phyloP scores from a whole-genome alignment of 768 basidiomycete species.

The Suillus subaureus region DNA sequence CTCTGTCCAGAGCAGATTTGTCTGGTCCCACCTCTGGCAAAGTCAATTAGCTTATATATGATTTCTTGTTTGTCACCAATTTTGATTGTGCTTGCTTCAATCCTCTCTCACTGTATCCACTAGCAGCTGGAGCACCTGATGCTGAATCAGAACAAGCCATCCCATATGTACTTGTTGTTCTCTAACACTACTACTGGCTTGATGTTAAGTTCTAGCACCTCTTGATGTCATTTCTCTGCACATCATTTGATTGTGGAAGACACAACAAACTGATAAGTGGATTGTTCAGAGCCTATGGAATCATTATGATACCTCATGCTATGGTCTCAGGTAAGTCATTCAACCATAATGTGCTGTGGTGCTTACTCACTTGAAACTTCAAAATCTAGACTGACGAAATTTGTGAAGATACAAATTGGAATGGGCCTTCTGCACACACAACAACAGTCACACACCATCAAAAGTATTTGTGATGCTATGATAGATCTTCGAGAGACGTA shows the following conservation, averaged over 20 bases:
- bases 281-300: constrained; percentile 25
- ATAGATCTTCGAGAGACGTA: constrained; percentile 20
- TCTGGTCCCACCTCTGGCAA: no score
- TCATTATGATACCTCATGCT: constrained; percentile 23
- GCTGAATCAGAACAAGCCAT: constrained; percentile 9
- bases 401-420: constrained; percentile 9
- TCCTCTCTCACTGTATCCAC: background rate
- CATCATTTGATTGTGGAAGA: constrained; percentile 23
- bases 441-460: constrained; percentile 11
- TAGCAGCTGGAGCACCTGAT: no score
- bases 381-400: background rate
- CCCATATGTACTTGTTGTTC: constrained; percentile 2
- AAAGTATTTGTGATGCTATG: constrained; percentile 24
- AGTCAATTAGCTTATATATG: no score
- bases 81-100: background rate
- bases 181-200: background rate
- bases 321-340: constrained; percentile 22
- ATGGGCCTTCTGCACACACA: constrained; percentile 23
- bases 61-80: no score
- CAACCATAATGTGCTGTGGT: no score
- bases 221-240: constrained; percentile 7
- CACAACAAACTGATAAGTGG: constrained; percentile 26
- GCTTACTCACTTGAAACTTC: background rate
- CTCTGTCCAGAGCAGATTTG: no score
- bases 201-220: constrained; percentile 9